A percentile compares a stretch with the other conserved stretches of the same genome.
These are phyloP conservation scores for Colletotrichum musae DNA, from an alignment of 2,329 filamentous ascomycete species.

Conservation along the genomic window DNA sequence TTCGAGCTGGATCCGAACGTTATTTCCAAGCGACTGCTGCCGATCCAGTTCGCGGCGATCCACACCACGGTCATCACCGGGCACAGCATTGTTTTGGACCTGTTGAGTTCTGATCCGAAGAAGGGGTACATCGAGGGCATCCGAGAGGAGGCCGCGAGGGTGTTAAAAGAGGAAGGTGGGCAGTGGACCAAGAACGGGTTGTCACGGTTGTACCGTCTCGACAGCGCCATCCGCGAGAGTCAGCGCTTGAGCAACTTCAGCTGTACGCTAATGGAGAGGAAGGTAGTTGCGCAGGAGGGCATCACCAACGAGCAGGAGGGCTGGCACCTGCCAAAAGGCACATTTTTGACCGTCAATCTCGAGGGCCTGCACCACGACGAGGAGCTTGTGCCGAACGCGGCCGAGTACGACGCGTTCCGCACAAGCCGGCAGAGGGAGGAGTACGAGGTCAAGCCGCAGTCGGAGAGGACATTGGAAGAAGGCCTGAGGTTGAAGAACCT, in stretches of 20 bases:
- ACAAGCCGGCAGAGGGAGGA: slow-evolving; percentile 60
- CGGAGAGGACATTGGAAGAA: slow-evolving; percentile 49
- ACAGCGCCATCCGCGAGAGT: slow-evolving; percentile 68
- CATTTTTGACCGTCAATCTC: slow-evolving; percentile 59
- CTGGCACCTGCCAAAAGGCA: slow-evolving; percentile 60
- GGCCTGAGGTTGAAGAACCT: slow-evolving; percentile 56
- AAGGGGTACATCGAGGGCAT: slow-evolving; percentile 55
- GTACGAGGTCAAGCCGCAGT: slow-evolving; percentile 48
- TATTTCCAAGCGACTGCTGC: slow-evolving; percentile 66
- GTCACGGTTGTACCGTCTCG: slow-evolving; percentile 59
- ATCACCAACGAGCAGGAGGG: slow-evolving; percentile 58
- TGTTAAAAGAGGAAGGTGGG: slow-evolving; percentile 52
- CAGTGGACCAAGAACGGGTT: slow-evolving; percentile 64
- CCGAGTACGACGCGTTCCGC: slow-evolving; percentile 64
- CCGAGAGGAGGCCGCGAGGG: slow-evolving; percentile 57
- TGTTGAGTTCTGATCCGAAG: slow-evolving; percentile 57
- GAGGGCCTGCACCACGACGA: slow-evolving; percentile 63
- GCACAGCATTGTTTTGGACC: slow-evolving; percentile 62
- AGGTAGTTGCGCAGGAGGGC: slow-evolving; percentile 57
- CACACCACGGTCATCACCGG: slow-evolving; percentile 70
- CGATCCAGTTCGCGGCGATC: slow-evolving; percentile 71
- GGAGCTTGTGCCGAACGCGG: slow-evolving; percentile 58
- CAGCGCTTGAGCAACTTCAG: slow-evolving; percentile 64
- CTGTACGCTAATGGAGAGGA: slow-evolving; percentile 61
- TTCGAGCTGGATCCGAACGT: slow-evolving; percentile 62